A percentile compares a stretch with the other conserved stretches of the same genome.
Conservation (phyloP, 805 yeast genomes). For the Ogataea degrootiae region DNA sequence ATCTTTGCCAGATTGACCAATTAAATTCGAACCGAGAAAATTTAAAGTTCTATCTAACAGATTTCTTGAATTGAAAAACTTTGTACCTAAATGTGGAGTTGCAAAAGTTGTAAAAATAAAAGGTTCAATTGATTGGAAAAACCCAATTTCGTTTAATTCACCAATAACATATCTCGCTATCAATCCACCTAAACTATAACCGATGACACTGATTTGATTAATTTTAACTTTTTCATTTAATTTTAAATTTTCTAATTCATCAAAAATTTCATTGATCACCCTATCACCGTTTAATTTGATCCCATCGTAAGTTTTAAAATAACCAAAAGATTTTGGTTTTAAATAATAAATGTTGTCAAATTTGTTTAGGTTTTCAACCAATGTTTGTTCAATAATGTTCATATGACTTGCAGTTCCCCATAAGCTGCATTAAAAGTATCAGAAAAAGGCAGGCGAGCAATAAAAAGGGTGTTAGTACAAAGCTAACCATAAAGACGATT, state of each 20-base stretch:
- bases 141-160: constrained; percentile 43
- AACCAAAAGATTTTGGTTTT: constrained; percentile 57
- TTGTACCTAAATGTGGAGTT: constrained; percentile 68
- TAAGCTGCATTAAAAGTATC: constrained; percentile 22
- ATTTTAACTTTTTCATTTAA: constrained; percentile 30
- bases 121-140: constrained; percentile 58
- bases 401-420: constrained; percentile 68
- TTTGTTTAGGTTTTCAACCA: constrained; percentile 34
- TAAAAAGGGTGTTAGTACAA: neutral
- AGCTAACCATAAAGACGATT: neutral
- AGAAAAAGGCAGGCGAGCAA: neutral
- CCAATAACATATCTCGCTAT: constrained; percentile 71
- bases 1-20: constrained; percentile 72
- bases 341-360: constrained; percentile 30
- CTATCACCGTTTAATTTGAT: constrained; percentile 67
- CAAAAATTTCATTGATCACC: constrained; percentile 59
- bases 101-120: constrained; percentile 64
- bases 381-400: constrained; percentile 39
- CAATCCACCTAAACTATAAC: constrained; percentile 88
- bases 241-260: constrained; percentile 34
- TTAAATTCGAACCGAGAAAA: constrained; percentile 45
- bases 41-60: constrained; percentile 36
- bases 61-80: constrained; percentile 38
- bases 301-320: constrained; percentile 83
- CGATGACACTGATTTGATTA: constrained; percentile 65